Conservation (phyloP, 257 asterid genomes). For the Ligustrum vulgare region DNA sequence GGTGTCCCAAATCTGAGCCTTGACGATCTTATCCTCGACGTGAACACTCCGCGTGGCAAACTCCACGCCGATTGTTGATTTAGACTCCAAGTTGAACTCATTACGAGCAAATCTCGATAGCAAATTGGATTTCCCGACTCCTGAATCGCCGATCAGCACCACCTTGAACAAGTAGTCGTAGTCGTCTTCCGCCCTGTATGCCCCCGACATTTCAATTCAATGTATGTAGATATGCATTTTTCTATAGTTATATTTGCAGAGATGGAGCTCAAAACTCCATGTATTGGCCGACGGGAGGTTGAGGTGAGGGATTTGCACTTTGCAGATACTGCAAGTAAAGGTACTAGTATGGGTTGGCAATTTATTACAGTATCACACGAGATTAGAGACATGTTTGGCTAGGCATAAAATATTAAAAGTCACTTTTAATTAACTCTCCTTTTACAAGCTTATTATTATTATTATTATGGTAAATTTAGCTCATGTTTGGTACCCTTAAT, state of each 20-base stretch:
- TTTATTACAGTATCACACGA: background rate
- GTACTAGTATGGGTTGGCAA: background rate
- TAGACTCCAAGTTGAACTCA: slow-evolving; percentile 67
- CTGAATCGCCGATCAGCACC: slow-evolving; percentile 68
- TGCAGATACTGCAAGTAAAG: background rate
- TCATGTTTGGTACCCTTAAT: no score
- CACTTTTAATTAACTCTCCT: background rate
- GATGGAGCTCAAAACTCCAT: background rate
- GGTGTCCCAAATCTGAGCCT: slow-evolving; percentile 79
- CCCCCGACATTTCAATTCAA: slow-evolving; percentile 48
- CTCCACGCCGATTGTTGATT: slow-evolving; percentile 68
- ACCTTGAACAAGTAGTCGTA: slow-evolving; percentile 65
- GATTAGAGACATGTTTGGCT: background rate
- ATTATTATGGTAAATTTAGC: no score
- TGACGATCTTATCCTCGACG: slow-evolving; percentile 61
- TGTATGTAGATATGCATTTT: background rate
- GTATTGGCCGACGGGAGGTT: background rate
- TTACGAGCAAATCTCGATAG: slow-evolving; percentile 61
- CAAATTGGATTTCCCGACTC: slow-evolving; percentile 64
- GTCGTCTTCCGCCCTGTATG: slow-evolving; percentile 64
- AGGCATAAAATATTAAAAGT: background rate
- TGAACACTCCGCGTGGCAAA: slow-evolving; percentile 64
- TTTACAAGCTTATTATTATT: background rate
- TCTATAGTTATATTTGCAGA: background rate
- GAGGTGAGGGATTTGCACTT: background rate